Evolutionary conservation across 1,284 basidiomycete genomes (phyloP).

Genomic region (Heterobasidion irregulare): DNA sequence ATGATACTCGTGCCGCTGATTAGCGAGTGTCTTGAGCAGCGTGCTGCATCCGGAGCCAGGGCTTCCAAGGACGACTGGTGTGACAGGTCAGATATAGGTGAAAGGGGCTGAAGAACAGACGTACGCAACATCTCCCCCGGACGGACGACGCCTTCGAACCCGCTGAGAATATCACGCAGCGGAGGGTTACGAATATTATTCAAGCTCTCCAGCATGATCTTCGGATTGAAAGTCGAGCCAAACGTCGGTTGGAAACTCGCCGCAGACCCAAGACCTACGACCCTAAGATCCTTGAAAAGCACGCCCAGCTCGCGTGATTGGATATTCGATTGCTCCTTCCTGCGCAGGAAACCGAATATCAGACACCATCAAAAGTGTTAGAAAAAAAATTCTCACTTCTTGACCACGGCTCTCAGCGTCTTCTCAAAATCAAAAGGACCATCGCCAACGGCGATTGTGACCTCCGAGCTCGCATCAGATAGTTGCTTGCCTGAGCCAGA

Average conservation of each 20-base stretch:
- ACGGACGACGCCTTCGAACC: conserved; percentile 41
- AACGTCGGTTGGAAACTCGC: conserved; percentile 8
- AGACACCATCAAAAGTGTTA: neutral
- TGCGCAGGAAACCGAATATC: conserved; percentile 4
- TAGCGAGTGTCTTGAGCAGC: conserved; percentile 66
- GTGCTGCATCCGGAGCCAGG: conserved; percentile 70
- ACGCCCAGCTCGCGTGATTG: conserved; percentile 26
- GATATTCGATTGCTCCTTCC: conserved; percentile 19
- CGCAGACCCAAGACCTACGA: conserved; percentile 23
- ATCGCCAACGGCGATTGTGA: conserved; percentile 12
- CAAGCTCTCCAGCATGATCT: conserved; percentile 17
- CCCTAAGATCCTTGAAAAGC: conserved; percentile 25
- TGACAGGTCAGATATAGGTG: neutral
- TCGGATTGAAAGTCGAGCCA: conserved; percentile 31
- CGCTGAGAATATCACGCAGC: conserved; percentile 34
- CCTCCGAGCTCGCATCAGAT: conserved; percentile 11
- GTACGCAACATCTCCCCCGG: conserved; percentile 57
- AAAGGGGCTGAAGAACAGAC: conserved; percentile 10
- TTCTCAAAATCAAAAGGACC: conserved; percentile 23
- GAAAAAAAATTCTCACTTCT: conserved; percentile 14
- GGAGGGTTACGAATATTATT: conserved; percentile 26
- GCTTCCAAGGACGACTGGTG: conserved; percentile 49
- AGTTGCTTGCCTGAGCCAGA: neutral
- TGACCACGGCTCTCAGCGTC: conserved; percentile 19
- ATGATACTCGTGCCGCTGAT: conserved; percentile 55